Base-by-base conservation (phyloP, 2,329 filamentous ascomycete species). In the Thelonectria olida region DNA sequence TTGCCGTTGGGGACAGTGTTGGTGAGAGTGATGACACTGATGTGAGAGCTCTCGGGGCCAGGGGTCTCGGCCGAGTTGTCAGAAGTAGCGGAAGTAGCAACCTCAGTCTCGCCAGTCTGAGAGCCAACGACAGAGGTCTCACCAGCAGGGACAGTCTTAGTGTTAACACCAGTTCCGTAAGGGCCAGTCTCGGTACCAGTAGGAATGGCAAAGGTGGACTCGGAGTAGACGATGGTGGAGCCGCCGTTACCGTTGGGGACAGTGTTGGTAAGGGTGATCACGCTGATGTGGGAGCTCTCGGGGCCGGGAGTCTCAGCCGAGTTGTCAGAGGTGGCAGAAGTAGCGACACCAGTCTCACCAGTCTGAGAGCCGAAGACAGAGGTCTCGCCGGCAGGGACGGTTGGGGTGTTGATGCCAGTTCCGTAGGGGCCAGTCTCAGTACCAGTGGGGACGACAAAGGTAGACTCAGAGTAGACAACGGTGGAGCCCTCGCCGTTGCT, bases 211-310 rank as follows among this genome's bases (percentile, higher is more conserved):
- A 60, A 59, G 41, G 58, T 62, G 20, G 68, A 60, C 20, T 58
- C 64, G 7, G 67, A 28, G 8, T 61, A 53, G 42, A 58, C 63
- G 20, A 50, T 50, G 54, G 54, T 65, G 17, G 64, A 48, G 27
- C 66, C 67, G 4, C 62, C 64, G 5, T 62, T 55, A n/a, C 62
- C 44, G 57, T 67, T 64, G 44, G 68, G 44, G 10, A 62, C 48
- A 17, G 58, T 63, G 44, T 49, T 52, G 45, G 63, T 61, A 17
- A 63, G 48, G 28, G 63, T 64, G 22, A 63, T 34, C 13, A 61
- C 47, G 42, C 47, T 61, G 48, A 58, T 54, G 59, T 62, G 22
- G 27, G 53, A 54, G 41, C 15, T 47, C 31, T 52, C 34, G 9
- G 53, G 48, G 45, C 51, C 28, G n/a, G 41, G 20, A 13, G 57